Base-by-base conservation (phyloP, 2,329 filamentous ascomycete species). In the Pestalotiopsis sp. region DNA sequence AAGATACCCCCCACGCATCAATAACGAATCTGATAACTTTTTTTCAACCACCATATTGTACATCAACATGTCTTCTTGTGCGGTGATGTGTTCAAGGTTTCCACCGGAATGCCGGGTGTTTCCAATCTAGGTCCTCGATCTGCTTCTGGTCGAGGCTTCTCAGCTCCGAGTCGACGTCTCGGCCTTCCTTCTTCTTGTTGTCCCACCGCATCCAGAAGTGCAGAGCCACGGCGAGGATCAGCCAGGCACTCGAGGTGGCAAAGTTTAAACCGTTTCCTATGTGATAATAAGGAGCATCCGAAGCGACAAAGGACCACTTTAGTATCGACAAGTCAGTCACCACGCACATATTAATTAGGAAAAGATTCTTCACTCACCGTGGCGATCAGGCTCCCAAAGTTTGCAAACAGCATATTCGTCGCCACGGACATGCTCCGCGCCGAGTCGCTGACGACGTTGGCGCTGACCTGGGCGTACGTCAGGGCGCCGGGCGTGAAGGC, bases 211-310 rank as follows among this genome's bases (percentile, higher is more conserved):
- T 91, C 86, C 87, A 92, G 1, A 85, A 68, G 71, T 88, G 78
- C 27, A 90, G 75, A 0, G 73, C n/a, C 0, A 84, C 81, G 2
- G 81, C 80, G 0, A 84, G 59, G 4, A 92, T 69, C 1, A 92
- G 75, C 0, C 87, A 87, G 1, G 81, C 80, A 4, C 80, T 83
- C 1, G 83, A 82, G 0, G 88, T 89, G 0, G 86, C 91, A 56
- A 92, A 75, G 73, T 92, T 92, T 39, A 93, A 76, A 0, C 91
- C 91, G 74, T 93, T 93, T 1, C 91, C 91, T 68, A 93, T 92
- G 70, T 83, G 89, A 73, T 89, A 93, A 69, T 93, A 78, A 0
- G 91, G 91, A 0, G 74, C 87, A 74, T 93, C 91, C 72, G 80
- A 87, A 0, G 86, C 85, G n/a, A 92, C 73, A 78, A 91, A 92